Base-by-base conservation (phyloP, 345 rosid genomes). In the Moringa oleifera region DNA sequence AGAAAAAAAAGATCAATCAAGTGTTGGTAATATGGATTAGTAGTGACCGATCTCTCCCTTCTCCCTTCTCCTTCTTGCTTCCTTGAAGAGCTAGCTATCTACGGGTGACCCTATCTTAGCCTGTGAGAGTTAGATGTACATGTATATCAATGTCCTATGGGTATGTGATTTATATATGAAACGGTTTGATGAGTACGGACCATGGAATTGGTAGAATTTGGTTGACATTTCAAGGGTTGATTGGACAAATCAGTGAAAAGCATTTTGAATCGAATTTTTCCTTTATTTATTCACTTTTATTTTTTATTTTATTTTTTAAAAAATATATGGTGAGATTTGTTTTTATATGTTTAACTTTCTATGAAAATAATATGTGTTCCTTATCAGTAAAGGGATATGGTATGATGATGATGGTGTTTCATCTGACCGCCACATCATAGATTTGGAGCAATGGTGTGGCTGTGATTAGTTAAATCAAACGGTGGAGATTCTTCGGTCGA, bases 221-320 rank as follows among this genome's bases (percentile, higher is more conserved):
- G 83, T 82, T 85, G 87, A 85, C 90, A 71, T 71, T 73, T 75
- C 77, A 72, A 71, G 61, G 62, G 66, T 25, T 66, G 77, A 73
- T 75, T 68, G 73, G 81, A 75, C 80, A 60, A 36, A 70, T 70
- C 56, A 67, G 83, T 73, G 69, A 45, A 63, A 33, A 58, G 73
- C 71, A 71, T 71, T 73, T 76, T 72, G 76, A 74, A 72, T 77
- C 74, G 68, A 74, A 79, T 76, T 76, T 60, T 31, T 53, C 25
- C 25, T 59, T 50, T n/a, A 51, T 58, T n/a, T 67, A 15, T 41
- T 11, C 25, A 64, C 55, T 59, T 41, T 21, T 58, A 21, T 8
- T 59, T 63, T 71, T 51, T 53, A 58, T 50, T 55, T 36, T 51
- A 51, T 21, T 33, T n/a, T 20, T 16, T 1, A 7, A 33, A 4